Conservation (phyloP, 202 grass and related monocot species). For the Setaria viridis region DNA sequence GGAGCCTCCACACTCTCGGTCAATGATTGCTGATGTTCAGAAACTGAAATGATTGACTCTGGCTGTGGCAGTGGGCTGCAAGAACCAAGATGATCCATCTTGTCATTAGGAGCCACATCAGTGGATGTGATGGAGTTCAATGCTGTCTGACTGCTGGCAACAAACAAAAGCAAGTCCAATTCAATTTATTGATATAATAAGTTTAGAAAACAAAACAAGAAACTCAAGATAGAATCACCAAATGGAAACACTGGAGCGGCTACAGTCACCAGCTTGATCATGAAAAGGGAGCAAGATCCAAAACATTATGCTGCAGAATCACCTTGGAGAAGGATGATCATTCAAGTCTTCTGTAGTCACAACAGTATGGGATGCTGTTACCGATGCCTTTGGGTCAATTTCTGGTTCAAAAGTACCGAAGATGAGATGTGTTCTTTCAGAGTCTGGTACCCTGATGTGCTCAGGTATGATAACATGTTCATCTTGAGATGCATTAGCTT, state of each 20-base stretch:
- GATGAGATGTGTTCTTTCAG: slow-evolving; percentile 52
- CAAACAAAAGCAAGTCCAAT: slow-evolving; percentile 19
- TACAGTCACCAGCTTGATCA: slow-evolving; percentile 23
- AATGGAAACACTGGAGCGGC: slow-evolving; percentile 9
- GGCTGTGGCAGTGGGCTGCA: slow-evolving; percentile 38
- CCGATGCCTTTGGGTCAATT: slow-evolving; percentile 22
- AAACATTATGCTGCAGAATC: slow-evolving; percentile 26
- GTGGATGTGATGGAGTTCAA: slow-evolving; percentile 39
- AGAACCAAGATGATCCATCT: slow-evolving; percentile 43
- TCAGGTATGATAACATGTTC: slow-evolving; percentile 76
- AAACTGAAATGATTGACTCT: slow-evolving; percentile 46
- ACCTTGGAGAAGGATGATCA: slow-evolving; percentile 48
- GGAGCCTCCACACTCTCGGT: slow-evolving; percentile 29
- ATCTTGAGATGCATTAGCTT: slow-evolving; percentile 61
- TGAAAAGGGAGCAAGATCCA: slow-evolving; percentile 19
- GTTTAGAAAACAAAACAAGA: slow-evolving; percentile 23
- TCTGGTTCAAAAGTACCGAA: slow-evolving; percentile 69
- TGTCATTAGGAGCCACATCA: slow-evolving; percentile 37
- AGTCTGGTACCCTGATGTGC: slow-evolving; percentile 70
- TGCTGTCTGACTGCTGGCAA: slow-evolving; percentile 46
- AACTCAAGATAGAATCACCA: neutral
- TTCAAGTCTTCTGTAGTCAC: slow-evolving; percentile 44
- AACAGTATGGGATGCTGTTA: slow-evolving; percentile 34
- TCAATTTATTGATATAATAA: slow-evolving; percentile 16
- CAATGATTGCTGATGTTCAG: slow-evolving; percentile 49